phyloP scores from a whole-genome alignment of 805 yeast genomes.

The Lipomyces spencermartinsiae region DNA sequence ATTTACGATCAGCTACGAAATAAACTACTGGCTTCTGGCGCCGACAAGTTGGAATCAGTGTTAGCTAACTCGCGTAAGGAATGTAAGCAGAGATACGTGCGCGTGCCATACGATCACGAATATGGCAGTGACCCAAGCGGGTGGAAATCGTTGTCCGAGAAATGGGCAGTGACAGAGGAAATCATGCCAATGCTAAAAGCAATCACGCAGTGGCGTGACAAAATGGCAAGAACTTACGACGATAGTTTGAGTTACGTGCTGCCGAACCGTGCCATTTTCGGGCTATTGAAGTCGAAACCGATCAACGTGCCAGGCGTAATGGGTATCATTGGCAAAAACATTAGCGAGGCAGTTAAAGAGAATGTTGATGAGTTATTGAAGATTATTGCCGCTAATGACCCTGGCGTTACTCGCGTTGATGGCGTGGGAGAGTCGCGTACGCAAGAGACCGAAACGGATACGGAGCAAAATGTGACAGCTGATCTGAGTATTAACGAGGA shows the following conservation, averaged over 20 bases:
- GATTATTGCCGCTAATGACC: constrained; percentile 2
- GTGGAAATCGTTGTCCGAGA: constrained; percentile 66
- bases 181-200: constrained; percentile 61
- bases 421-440: neutral
- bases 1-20: constrained; percentile 78
- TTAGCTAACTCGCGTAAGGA: constrained; percentile 77
- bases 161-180: constrained; percentile 63
- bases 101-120: constrained; percentile 61
- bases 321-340: constrained; percentile 50
- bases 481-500: neutral
- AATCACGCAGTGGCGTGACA: constrained; percentile 84
- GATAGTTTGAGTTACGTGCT: constrained; percentile 84
- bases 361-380: constrained; percentile 18
- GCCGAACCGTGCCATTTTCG: constrained; percentile 77
- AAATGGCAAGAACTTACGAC: constrained; percentile 72
- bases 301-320: constrained; percentile 62
- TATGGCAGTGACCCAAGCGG: constrained; percentile 54
- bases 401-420: neutral
- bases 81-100: constrained; percentile 82
- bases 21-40: constrained; percentile 50
- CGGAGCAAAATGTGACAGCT: neutral
- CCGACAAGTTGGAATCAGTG: constrained; percentile 54
- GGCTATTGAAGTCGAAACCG: constrained; percentile 65
- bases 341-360: constrained; percentile 17
- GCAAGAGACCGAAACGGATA: neutral